Conservation (phyloP, 345 rosid species). For the Citrus hindsii region DNA sequence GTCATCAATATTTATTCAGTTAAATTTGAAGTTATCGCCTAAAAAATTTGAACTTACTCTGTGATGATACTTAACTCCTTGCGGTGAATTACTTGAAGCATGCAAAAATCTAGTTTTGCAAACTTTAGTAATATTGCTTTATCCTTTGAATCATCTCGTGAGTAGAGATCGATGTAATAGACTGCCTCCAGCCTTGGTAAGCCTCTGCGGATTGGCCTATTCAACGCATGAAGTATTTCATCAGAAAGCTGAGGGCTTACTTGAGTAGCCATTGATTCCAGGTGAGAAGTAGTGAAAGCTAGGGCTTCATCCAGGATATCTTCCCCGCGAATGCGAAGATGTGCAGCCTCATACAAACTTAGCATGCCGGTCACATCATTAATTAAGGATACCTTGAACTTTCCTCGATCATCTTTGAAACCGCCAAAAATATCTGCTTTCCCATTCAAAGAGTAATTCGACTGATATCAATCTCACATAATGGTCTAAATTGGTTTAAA, state of each 20-base stretch:
- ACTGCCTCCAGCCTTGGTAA: constrained; percentile 18
- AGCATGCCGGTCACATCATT: constrained; percentile 13
- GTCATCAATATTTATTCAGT: too few species aligned
- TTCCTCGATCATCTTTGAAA: constrained; percentile 8
- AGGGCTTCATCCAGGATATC: constrained; percentile 20
- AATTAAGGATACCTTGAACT: constrained; percentile 2
- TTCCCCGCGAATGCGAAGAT: constrained; percentile 16
- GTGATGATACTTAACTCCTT: constrained; percentile 12
- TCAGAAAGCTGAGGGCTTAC: neutral
- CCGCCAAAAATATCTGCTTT: neutral
- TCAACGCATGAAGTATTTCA: neutral
- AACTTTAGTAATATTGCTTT: neutral
- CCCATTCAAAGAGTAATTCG: too few species aligned
- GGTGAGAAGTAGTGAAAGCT: constrained; percentile 8
- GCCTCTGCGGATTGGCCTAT: constrained; percentile 6
- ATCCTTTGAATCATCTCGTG: constrained; percentile 2
- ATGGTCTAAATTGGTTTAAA: neutral
- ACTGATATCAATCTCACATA: neutral
- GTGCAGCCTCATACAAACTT: constrained; percentile 15
- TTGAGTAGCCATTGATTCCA: neutral
- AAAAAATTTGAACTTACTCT: neutral
- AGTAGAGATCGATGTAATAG: constrained; percentile 19
- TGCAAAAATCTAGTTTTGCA: constrained; percentile 28
- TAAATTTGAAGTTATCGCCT: too few species aligned
- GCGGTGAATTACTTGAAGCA: constrained; percentile 6